Evolutionary conservation across 352 stramenopile genomes (phyloP).

Genomic region (Elongisporangium undulatum): DNA sequence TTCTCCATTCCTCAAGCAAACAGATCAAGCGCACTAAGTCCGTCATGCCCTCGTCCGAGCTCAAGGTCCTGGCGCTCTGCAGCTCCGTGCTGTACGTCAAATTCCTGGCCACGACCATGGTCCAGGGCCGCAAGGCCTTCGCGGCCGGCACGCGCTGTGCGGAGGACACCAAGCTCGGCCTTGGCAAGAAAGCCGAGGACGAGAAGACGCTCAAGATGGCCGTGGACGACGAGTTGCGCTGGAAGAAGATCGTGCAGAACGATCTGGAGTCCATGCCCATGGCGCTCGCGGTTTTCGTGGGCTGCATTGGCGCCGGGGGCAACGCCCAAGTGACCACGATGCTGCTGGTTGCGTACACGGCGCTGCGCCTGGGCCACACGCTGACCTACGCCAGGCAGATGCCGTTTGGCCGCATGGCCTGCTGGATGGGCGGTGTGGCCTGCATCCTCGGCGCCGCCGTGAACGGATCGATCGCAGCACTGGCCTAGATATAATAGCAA

Average conservation of each 20-base stretch:
- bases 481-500: not conserved
- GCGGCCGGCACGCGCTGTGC: constrained; percentile 32
- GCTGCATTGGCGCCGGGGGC: constrained; percentile 27
- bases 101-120: constrained; percentile 41
- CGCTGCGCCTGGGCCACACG: constrained; percentile 31
- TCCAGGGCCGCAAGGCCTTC: constrained; percentile 42
- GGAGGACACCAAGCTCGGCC: constrained; percentile 31
- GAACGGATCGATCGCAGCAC: constrained; percentile 13
- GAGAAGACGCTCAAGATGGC: constrained; percentile 24
- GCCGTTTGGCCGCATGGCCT: constrained; percentile 19
- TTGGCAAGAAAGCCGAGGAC: constrained; percentile 13
- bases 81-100: constrained; percentile 54
- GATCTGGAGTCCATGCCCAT: constrained; percentile 58
- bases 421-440: constrained; percentile 21
- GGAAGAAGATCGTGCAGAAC: constrained; percentile 53
- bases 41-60: constrained; percentile 9
- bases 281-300: constrained; percentile 39
- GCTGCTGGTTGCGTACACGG: constrained; percentile 35
- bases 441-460: constrained; percentile 18
- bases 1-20: no score
- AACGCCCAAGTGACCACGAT: constrained; percentile 22
- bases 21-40: no score
- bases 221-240: constrained; percentile 34
- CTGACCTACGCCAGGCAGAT: constrained; percentile 34
- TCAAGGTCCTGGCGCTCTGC: constrained; percentile 34